Evolutionary conservation across 2,329 filamentous ascomycete genomes (phyloP), one percentile per base, ranked within the genome.

Genomic region (Penicillium sp.): DNA sequence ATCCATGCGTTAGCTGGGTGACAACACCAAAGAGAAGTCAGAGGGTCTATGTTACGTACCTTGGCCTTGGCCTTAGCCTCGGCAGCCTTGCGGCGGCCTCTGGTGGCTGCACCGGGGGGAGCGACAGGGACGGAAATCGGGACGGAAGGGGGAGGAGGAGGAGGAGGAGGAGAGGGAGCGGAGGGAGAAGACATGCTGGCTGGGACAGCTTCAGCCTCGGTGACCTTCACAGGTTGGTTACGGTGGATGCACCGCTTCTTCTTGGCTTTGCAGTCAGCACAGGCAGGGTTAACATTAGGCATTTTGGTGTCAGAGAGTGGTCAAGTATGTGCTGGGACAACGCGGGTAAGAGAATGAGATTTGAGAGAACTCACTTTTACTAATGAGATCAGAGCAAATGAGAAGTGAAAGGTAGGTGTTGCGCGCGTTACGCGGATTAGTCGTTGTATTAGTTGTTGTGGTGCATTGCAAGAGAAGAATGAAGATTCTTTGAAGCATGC

Each of bases 171-270:
- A 19, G 16, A 25, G 13, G 38, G 16, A 15, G 19, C 27, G 27
- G 39, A 23, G 11, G 39, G 29, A 10, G 29, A 5, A 34, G 50
- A 9, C 50, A 45, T 50, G 16, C 5, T 33, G 36, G 36, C 41
- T 33, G 21, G 13, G 21, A n/a, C 6, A 21, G 19, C 29, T 36
- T 19, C 21, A 29, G 39, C 8, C 29, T 53, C 34, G 21, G 33
- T 19, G 34, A 50, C 43, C 29, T 47, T 50, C 1, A 53, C 40
- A 23, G 45, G 39, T 25, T 33, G 27, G 19, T 36, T 31, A 8
- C 46, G 58, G 45, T 71, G 69, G 13, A 29, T 54, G 58, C 69
- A 71, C 34, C 66, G 65, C 57, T 65, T 64, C 63, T 70, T 72
- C 52, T 60, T 63, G 40, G 39, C 59, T 19, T 61, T 66, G 50